A percentile compares a stretch with the other conserved stretches of the same genome.
phyloP scores from a whole-genome alignment of 495 filamentous ascomycete genomes.

The Podospora bellae-mahoneyi region DNA sequence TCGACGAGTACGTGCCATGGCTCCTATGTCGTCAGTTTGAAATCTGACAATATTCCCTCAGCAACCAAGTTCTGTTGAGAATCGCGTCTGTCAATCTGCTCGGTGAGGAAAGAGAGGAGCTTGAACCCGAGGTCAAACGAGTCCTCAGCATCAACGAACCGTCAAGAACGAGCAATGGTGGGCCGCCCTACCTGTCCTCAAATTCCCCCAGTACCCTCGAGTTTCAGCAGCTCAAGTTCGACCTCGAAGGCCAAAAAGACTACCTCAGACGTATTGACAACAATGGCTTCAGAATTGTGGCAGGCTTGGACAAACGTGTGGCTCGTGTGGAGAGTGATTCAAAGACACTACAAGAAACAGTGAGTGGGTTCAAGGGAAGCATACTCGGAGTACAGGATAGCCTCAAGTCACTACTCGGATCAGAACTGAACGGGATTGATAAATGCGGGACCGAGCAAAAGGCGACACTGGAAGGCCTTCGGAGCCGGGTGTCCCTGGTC shows the following conservation, averaged over 20 bases:
- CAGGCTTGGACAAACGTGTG: constrained; percentile 32
- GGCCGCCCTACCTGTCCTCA: not conserved
- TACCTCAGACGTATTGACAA: constrained; percentile 35
- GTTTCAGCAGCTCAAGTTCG: constrained; percentile 29
- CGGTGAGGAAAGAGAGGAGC: not conserved
- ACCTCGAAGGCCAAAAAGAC: constrained; percentile 33
- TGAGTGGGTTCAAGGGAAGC: not conserved
- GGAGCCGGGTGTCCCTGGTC: not conserved
- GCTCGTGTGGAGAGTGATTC: not conserved
- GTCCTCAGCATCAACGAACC: not conserved
- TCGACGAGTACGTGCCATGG: not conserved
- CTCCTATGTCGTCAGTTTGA: not conserved
- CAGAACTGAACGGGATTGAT: not conserved
- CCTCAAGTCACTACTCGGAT: not conserved
- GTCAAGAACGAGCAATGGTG: not conserved
- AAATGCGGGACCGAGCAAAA: not conserved
- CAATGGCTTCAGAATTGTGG: constrained; percentile 33
- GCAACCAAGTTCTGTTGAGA: not conserved
- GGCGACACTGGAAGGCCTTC: not conserved
- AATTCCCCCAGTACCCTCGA: not conserved
- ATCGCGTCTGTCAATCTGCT: not conserved
- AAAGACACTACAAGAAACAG: not conserved
- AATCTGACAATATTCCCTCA: not conserved
- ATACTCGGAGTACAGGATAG: not conserved
- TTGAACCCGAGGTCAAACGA: not conserved